Evolutionary conservation across 2,329 filamentous ascomycete genomes (phyloP).

Genomic region (Xylariaceae sp.): DNA sequence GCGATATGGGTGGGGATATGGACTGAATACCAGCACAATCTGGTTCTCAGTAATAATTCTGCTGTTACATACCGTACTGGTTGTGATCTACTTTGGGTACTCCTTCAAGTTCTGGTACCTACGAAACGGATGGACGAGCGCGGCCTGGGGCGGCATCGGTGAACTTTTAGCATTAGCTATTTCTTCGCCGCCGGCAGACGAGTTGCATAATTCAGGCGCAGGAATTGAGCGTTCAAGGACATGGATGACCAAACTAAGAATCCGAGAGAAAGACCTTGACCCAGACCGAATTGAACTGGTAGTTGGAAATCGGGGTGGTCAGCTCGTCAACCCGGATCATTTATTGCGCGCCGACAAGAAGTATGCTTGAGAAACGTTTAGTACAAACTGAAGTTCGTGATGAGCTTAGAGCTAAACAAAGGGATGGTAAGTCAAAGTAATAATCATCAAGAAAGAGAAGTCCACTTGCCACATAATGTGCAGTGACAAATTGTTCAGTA

Average conservation of each 20-base stretch:
- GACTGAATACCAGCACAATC: conserved; percentile 1
- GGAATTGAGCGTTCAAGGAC: conserved; percentile 4
- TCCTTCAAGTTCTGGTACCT: conserved; percentile 6
- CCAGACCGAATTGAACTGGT: conserved; percentile 3
- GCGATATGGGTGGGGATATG: conserved; percentile 13
- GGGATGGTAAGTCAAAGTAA: too few species aligned
- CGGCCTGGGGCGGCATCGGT: conserved; percentile 10
- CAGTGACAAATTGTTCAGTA: too few species aligned
- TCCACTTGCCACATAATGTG: too few species aligned
- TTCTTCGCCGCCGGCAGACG: conserved; percentile 2
- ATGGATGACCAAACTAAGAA: conserved; percentile 9
- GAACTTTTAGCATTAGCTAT: conserved; percentile 6
- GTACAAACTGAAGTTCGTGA: too few species aligned
- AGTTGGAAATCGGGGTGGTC: conserved; percentile 1
- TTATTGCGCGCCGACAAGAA: too few species aligned
- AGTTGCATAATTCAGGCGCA: conserved; percentile 5
- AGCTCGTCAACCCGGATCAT: too few species aligned
- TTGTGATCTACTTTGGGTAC: conserved; percentile 4
- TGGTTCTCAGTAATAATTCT: conserved; percentile 13
- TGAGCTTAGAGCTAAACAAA: too few species aligned
- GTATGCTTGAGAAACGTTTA: too few species aligned
- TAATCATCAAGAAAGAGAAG: too few species aligned
- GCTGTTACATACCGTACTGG: conserved; percentile 6
- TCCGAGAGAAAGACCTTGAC: conserved; percentile 3
- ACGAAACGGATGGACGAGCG: conserved; percentile 10